A percentile compares a stretch with the other conserved stretches of the same genome.
These are phyloP conservation scores for Lachancea dasiensis DNA, from an alignment of 805 yeast genomes.

Conservation along the genomic window DNA sequence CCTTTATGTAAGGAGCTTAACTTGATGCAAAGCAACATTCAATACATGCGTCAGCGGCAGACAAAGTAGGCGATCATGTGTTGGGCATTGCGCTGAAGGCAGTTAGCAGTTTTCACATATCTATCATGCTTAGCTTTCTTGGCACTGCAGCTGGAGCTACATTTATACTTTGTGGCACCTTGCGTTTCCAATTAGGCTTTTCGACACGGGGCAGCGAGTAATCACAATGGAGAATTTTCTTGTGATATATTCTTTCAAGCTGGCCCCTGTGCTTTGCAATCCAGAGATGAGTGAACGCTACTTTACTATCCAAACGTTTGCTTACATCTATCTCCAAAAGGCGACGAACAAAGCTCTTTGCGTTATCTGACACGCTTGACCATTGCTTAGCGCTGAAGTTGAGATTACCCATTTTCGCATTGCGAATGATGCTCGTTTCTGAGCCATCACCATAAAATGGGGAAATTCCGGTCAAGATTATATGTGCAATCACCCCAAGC, in stretches of 20 bases:
- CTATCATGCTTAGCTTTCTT: too few species aligned
- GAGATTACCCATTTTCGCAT: conserved; percentile 38
- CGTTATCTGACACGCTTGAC: conserved; percentile 36
- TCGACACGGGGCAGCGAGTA: neutral
- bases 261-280: conserved; percentile 35
- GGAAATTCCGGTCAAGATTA: conserved; percentile 56
- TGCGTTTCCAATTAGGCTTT: conserved; percentile 21
- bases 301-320: conserved; percentile 34
- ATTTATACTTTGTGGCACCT: conserved; percentile 20
- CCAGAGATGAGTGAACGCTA: conserved; percentile 46
- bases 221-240: conserved; percentile 22
- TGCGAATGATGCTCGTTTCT: conserved; percentile 36
- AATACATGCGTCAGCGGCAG: too few species aligned
- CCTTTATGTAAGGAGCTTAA: too few species aligned
- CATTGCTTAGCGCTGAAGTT: conserved; percentile 39
- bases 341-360: conserved; percentile 41
- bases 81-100: too few species aligned
- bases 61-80: too few species aligned
- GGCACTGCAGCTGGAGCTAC: neutral
- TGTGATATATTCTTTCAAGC: conserved; percentile 34
- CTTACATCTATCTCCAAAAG: conserved; percentile 37
- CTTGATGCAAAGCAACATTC: too few species aligned
- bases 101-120: too few species aligned
- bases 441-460: conserved; percentile 52
- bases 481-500: conserved; percentile 53